Evolutionary conservation across 192 early-diverging fungal genomes (phyloP).

Genomic region (Entomortierella chlamydospora): DNA sequence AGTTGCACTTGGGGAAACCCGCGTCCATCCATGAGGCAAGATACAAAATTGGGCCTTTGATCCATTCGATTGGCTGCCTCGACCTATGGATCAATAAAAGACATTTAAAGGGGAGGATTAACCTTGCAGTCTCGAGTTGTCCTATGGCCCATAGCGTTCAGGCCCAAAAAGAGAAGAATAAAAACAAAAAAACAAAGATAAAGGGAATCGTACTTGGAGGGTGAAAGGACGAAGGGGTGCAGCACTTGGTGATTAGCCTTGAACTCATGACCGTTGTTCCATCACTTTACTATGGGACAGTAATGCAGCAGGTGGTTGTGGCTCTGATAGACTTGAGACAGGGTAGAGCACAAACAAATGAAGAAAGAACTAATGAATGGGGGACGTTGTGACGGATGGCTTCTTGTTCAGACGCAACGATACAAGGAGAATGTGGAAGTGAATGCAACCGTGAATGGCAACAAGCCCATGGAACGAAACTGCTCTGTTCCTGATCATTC

Average conservation of each 20-base stretch:
- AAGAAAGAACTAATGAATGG: background rate
- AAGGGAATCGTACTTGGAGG: constrained; percentile 13
- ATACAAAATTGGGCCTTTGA: background rate
- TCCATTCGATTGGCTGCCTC: constrained; percentile 3
- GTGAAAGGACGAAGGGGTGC: constrained; percentile 3
- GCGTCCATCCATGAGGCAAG: constrained; percentile 5
- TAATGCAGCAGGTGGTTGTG: background rate
- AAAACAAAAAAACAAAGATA: too few species aligned
- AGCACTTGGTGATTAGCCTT: constrained; percentile 37
- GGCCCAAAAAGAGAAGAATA: background rate
- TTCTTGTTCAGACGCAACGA: too few species aligned
- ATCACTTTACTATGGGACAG: constrained; percentile 12
- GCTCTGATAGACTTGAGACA: background rate
- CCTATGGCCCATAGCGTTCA: too few species aligned
- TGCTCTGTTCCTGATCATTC: constrained; percentile 9
- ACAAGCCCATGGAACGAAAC: background rate
- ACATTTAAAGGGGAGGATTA: background rate
- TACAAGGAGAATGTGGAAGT: background rate
- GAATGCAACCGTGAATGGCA: background rate
- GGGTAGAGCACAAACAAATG: background rate
- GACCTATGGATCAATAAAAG: too few species aligned
- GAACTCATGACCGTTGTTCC: constrained; percentile 47
- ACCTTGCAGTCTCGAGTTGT: too few species aligned
- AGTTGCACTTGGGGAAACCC: background rate
- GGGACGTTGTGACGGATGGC: background rate